Evolutionary conservation across 305 asterid genomes (phyloP), one percentile per base, ranked within the genome.

Genomic region (Vinca major): DNA sequence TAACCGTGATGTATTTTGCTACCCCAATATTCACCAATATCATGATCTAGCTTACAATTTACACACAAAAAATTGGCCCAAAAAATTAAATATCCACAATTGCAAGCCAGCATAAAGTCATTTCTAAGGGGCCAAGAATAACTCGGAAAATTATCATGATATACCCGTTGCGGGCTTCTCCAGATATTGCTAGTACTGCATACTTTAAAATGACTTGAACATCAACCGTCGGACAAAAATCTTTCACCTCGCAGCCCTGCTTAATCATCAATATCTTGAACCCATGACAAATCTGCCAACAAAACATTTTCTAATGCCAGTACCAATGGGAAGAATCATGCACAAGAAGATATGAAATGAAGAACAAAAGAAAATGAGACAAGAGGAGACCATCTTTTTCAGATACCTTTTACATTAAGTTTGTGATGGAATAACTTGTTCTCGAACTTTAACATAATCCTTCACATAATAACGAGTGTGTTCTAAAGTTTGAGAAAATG

Each of bases 211-310:
- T 62, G 53, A 71, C 73, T 69, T 65, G 26, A 74, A 20, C 68
- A 33, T 55, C 62, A 54, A 49, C 70, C 70, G 19, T 70, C 63
- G 71, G 75, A 75, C 62, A 44, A 26, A 58, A 7, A 40, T 33
- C 40, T 62, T 68, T 8, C 51, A 67, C 49, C 62, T 63, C 61
- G 37, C 54, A 20, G 33, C 33, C 67, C 55, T 7, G 39, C 39
- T 85, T 85, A 83, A 61, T 85, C 86, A 12, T 82, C 86, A 57
- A 84, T 78, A 65, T 86, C 97, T 65, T 85, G 91, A 71, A 86
- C 96, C 96, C 95, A 89, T 54, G 97, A 81, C 75, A 90, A 82
- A 85, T 84, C 98, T 92, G 96, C 77, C 52, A 78, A 40, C 20
- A 68, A 39, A 70, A 73, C 16, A 40, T 19, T 58, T 51, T 57